These are phyloP conservation scores for Rhodotorula graminis DNA, from an alignment of 768 basidiomycete genomes.

Conservation along the genomic window DNA sequence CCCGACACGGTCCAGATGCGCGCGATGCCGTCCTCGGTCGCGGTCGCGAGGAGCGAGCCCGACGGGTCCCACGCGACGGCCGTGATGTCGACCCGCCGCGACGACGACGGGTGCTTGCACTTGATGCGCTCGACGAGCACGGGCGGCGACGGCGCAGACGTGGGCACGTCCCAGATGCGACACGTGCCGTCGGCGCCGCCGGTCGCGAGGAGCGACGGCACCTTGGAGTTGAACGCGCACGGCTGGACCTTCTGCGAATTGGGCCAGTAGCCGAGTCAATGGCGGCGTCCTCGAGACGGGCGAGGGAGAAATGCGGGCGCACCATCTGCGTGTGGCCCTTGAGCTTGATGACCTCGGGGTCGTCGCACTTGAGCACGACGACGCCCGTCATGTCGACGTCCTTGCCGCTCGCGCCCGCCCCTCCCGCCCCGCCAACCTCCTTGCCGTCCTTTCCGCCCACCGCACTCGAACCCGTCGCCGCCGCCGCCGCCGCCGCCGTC, in stretches of 20 bases:
- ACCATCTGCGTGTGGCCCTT: constrained; percentile 37
- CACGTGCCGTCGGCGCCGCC: constrained; percentile 40
- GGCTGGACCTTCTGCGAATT: constrained; percentile 27
- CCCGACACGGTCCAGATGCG: constrained; percentile 44
- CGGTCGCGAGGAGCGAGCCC: constrained; percentile 41
- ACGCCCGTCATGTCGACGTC: constrained; percentile 3
- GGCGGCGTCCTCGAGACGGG: background rate
- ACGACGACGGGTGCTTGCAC: constrained; percentile 39
- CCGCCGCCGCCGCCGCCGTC: no score
- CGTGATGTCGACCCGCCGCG: constrained; percentile 34
- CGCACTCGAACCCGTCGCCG: no score
- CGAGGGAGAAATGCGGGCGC: background rate
- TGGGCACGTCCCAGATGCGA: constrained; percentile 43
- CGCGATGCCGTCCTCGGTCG: constrained; percentile 44
- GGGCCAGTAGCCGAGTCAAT: background rate
- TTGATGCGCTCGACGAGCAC: constrained; percentile 29
- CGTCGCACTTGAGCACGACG: background rate
- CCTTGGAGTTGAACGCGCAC: constrained; percentile 42
- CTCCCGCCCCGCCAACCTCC: background rate
- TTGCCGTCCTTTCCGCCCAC: no score
- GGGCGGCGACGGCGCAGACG: background rate
- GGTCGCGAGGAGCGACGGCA: constrained; percentile 40
- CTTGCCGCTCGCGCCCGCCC: background rate
- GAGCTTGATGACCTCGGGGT: constrained; percentile 26
- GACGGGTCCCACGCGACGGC: constrained; percentile 41